Evolutionary conservation across 805 yeast genomes (phyloP).

Genomic region (Lipomyces sp.): DNA sequence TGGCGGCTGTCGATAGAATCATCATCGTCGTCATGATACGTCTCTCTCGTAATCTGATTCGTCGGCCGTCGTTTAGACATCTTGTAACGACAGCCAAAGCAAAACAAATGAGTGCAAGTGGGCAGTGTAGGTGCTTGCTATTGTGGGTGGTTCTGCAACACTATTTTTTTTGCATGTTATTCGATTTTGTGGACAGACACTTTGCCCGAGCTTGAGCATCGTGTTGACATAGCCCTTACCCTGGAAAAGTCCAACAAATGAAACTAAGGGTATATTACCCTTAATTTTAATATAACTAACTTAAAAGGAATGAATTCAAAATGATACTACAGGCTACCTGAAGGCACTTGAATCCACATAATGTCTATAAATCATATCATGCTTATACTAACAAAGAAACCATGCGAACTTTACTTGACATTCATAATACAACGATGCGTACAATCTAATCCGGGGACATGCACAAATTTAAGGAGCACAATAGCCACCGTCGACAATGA

Average conservation of each 20-base stretch:
- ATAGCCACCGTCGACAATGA: constrained; percentile 72
- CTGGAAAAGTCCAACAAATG: neutral
- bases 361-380: neutral
- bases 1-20: constrained; percentile 33
- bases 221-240: neutral
- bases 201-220: neutral
- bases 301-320: neutral
- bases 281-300: too few species aligned
- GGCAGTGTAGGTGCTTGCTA: neutral
- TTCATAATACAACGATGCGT: neutral
- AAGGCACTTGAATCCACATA: constrained; percentile 1
- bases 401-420: neutral
- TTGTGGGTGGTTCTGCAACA: neutral
- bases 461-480: constrained; percentile 27
- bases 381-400: too few species aligned
- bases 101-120: neutral
- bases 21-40: constrained; percentile 10
- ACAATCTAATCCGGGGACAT: neutral
- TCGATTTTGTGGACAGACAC: neutral
- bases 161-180: neutral
- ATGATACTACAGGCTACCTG: neutral
- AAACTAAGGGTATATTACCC: too few species aligned
- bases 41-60: constrained; percentile 26
- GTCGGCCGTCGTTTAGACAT: constrained; percentile 32
- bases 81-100: neutral